Conservation (phyloP, 768 basidiomycete species). For the Leccinellum luteum region DNA sequence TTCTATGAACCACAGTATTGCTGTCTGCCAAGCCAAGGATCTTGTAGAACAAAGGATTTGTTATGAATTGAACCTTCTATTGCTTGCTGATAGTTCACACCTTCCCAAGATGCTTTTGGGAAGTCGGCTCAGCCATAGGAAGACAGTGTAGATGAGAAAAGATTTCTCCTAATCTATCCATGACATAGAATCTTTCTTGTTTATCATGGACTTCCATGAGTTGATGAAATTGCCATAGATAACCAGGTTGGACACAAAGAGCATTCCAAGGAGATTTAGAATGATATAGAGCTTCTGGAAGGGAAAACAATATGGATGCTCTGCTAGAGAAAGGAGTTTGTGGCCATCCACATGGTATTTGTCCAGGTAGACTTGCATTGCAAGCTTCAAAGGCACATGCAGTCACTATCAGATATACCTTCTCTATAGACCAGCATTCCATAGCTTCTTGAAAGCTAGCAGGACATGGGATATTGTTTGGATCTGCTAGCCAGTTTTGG, state of each 20-base stretch:
- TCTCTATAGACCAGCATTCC: background rate
- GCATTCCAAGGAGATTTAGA: background rate
- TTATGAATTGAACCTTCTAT: background rate
- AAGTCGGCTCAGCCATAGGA: background rate
- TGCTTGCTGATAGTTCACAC: background rate
- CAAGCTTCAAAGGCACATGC: slow-evolving; percentile 3
- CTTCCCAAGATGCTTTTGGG: background rate
- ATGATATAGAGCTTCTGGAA: background rate
- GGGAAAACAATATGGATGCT: background rate
- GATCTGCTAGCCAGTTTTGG: background rate
- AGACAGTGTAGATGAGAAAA: background rate
- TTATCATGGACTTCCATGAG: background rate
- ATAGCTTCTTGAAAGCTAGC: slow-evolving; percentile 3
- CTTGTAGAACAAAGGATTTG: background rate
- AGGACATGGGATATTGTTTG: background rate
- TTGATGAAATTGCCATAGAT: slow-evolving; percentile 4
- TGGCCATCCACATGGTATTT: background rate
- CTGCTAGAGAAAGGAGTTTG: background rate
- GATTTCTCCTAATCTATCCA: background rate
- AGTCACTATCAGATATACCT: background rate
- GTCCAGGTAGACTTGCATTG: background rate
- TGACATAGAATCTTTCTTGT: background rate
- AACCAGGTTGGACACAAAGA: background rate
- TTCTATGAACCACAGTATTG: background rate
- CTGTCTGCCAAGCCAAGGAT: background rate